phyloP scores from a whole-genome alignment of 352 stramenopile species.

The Phytophthora citrophthora region DNA sequence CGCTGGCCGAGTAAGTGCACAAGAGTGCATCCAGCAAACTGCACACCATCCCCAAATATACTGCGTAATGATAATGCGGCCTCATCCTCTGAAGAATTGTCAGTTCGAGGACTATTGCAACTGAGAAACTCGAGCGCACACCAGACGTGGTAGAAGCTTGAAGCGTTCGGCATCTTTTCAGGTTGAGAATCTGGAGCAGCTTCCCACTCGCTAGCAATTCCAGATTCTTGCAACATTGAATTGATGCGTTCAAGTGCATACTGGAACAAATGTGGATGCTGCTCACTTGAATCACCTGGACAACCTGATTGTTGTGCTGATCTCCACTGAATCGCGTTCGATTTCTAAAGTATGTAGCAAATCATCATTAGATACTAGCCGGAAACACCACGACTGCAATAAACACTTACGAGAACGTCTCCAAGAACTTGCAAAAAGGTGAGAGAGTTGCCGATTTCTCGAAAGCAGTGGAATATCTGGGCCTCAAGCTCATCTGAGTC shows the following conservation, averaged over 20 bases:
- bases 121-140: slow-evolving; percentile 68
- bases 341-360: slow-evolving; percentile 2
- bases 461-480: slow-evolving; percentile 85
- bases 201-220: slow-evolving; percentile 49
- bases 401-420: slow-evolving; percentile 37
- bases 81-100: slow-evolving; percentile 1
- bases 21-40: slow-evolving; percentile 63
- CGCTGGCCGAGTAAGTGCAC: slow-evolving; percentile 65
- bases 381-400: background rate
- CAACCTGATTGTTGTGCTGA: slow-evolving; percentile 6
- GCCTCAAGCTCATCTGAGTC: slow-evolving; percentile 80
- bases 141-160: slow-evolving; percentile 72
- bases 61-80: slow-evolving; percentile 29
- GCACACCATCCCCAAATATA: slow-evolving; percentile 64
- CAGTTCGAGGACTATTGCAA: slow-evolving; percentile 36
- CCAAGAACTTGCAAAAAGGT: slow-evolving; percentile 61
- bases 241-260: slow-evolving; percentile 34
- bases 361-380: background rate
- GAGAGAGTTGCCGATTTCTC: slow-evolving; percentile 81
- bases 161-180: slow-evolving; percentile 48
- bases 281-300: background rate
- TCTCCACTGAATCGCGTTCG: slow-evolving; percentile 14
- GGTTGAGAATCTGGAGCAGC: slow-evolving; percentile 41
- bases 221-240: slow-evolving; percentile 36
- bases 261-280: slow-evolving; percentile 24